Percentiles rank a stretch among this genome's conserved stretches.
phyloP scores from a whole-genome alignment of 1,139 yeast genomes.

The Trichomonascaceae sp. region DNA sequence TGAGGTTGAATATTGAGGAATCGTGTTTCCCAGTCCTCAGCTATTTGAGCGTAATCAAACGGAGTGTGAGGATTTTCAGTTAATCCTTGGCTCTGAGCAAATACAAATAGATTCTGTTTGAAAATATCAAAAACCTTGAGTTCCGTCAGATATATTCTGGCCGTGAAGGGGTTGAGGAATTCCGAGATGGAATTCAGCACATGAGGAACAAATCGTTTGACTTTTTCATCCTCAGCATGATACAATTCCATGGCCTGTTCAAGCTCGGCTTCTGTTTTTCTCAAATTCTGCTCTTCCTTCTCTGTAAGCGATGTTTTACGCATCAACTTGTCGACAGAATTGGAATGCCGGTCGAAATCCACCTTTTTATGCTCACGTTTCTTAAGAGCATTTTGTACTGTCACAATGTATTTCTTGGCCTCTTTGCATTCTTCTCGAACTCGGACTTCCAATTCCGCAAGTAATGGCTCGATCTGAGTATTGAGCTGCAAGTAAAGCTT shows the following conservation, averaged over 20 bases:
- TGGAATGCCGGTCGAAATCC: constrained; percentile 40
- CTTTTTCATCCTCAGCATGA: constrained; percentile 39
- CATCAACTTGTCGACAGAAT: constrained; percentile 41
- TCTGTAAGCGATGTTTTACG: constrained; percentile 33
- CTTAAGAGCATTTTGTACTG: constrained; percentile 40
- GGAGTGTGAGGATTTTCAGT: constrained; percentile 10
- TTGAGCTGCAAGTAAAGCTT: not conserved
- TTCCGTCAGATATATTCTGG: constrained; percentile 29
- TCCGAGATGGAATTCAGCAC: constrained; percentile 45
- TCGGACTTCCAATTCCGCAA: constrained; percentile 24
- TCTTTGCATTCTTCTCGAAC: constrained; percentile 31
- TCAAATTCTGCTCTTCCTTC: constrained; percentile 27
- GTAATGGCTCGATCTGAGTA: constrained; percentile 23
- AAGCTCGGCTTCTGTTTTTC: constrained; percentile 28
- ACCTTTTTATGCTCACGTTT: constrained; percentile 44
- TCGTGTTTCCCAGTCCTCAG: constrained; percentile 28
- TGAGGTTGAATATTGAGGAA: constrained; percentile 26
- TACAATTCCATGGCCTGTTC: constrained; percentile 30
- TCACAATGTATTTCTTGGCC: constrained; percentile 39
- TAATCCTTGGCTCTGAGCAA: constrained; percentile 26
- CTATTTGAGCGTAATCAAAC: constrained; percentile 17
- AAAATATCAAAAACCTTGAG: constrained; percentile 23
- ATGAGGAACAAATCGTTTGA: constrained; percentile 43
- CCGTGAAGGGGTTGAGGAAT: constrained; percentile 39
- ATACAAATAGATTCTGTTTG: constrained; percentile 23